Evolutionary conservation across 371 early-diverging fungal genomes (phyloP), one percentile per base, ranked within the genome.

Genomic region (Mucor lusitanicus): DNA sequence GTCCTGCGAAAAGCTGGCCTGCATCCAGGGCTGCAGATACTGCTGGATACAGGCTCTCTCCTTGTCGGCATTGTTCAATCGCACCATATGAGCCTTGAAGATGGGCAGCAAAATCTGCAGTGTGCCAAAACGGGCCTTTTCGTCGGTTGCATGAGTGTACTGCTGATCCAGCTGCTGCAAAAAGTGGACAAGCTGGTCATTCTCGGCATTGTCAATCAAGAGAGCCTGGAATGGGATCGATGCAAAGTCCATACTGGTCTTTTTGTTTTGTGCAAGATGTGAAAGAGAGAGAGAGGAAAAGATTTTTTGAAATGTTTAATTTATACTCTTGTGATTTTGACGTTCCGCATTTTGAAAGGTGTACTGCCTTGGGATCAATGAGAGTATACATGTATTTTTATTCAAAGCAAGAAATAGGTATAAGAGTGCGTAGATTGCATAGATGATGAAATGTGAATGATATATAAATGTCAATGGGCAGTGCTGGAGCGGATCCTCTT

Each of bases 71-170:
- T 65, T 57, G 25, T 71, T 50, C 9, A 74, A 37, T 37, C 73
- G 70, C 6, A 63, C 19, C 42, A 82, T 32, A 39, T 79, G 68
- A 12, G 83, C 83, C 55, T 74, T 75, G 58, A 80, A 59, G 13
- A 76, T 73, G 3, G 83, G 81, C 6, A 80, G 39, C 63, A 83
- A 30, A 54, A 83, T 71, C 70, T 83, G 81, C 35, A 83, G 48
- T 4, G 72, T 79, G 19, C 81, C 81, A 56, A 79, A 80, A 3
- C 83, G 76, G 32, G 70, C 69, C 37, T 75, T 75, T 65, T 80
- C 81, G 59, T 79, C 79, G 11, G 55, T 63, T 0, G 77, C 70
- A 37, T 70, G 61, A 9, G 65, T 68, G 33, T 72, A 82, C n/a
- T 74, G 79, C 15, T 64, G 48, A 40, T 77, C 71, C 15, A 82